Evolutionary conservation across 345 rosid species (phyloP).

Genomic region (Brassica napus): DNA sequence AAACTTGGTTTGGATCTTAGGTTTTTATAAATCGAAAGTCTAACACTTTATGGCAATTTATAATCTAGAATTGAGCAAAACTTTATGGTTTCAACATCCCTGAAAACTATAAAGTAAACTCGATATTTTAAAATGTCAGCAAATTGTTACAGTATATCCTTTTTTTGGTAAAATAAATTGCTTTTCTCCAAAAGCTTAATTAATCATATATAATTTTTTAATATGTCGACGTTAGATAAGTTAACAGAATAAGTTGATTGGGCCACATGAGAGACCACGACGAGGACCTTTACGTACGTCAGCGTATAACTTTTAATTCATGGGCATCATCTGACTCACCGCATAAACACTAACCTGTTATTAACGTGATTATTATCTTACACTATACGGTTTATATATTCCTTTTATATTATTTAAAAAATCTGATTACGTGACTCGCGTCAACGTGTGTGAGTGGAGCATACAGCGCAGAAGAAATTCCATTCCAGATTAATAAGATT

Average conservation of each 20-base stretch:
- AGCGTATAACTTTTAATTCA: slow-evolving; percentile 24
- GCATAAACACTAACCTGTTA: slow-evolving; percentile 1
- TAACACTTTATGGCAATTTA: not conserved
- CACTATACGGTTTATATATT: not conserved
- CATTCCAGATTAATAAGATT: slow-evolving; percentile 9
- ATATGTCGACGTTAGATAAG: not conserved
- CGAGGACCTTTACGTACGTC: slow-evolving; percentile 40
- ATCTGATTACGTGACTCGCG: not conserved
- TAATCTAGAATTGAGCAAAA: not conserved
- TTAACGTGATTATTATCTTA: slow-evolving; percentile 4
- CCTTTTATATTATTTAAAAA: not conserved
- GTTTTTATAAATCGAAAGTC: not conserved
- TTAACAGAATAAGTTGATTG: slow-evolving; percentile 20
- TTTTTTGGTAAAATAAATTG: not conserved
- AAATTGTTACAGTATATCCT: not conserved
- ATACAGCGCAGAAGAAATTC: slow-evolving; percentile 19
- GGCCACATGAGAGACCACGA: slow-evolving; percentile 42
- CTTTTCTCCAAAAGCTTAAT: slow-evolving; percentile 10
- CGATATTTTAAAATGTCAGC: not conserved
- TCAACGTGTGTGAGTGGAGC: slow-evolving; percentile 13
- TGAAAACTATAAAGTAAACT: not conserved
- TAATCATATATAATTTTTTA: not conserved
- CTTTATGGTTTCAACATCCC: not conserved
- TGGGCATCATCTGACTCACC: slow-evolving; percentile 42
- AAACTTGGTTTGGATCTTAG: not conserved